phyloP scores from a whole-genome alignment of 2,329 filamentous ascomycete genomes.

The Penicillium hordei region DNA sequence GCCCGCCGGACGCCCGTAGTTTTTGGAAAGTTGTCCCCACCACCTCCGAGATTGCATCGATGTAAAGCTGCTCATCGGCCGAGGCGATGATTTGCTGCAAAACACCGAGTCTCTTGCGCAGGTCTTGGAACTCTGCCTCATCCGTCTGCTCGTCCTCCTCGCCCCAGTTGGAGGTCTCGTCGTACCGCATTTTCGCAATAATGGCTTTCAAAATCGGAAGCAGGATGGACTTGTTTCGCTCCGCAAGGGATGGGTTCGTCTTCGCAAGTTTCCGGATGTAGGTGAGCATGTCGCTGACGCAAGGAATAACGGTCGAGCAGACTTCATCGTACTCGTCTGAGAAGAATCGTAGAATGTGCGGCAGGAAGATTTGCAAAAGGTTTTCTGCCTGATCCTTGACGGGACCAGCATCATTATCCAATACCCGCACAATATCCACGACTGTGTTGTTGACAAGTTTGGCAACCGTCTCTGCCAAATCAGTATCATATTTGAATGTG shows the following conservation, averaged over 20 bases:
- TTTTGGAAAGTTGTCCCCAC: constrained; percentile 84
- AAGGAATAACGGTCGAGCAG: constrained; percentile 91
- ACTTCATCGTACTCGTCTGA: constrained; percentile 98
- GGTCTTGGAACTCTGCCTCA: constrained; percentile 94
- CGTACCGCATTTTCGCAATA: constrained; percentile 94
- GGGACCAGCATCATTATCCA: constrained; percentile 66
- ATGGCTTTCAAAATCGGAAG: constrained; percentile 87
- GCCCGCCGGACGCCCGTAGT: constrained; percentile 69
- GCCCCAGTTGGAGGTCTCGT: constrained; percentile 91
- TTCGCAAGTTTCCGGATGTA: constrained; percentile 80
- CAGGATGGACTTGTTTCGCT: constrained; percentile 77
- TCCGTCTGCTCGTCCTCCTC: constrained; percentile 93
- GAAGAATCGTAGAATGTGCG: constrained; percentile 88
- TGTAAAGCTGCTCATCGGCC: constrained; percentile 83
- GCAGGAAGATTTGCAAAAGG: constrained; percentile 75
- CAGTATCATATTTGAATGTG: constrained; percentile 87
- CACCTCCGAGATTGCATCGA: constrained; percentile 81
- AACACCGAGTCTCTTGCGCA: constrained; percentile 84
- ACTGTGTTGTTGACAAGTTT: constrained; percentile 92
- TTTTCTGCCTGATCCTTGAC: constrained; percentile 73
- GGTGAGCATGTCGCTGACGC: constrained; percentile 85
- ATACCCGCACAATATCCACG: constrained; percentile 79
- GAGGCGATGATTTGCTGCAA: constrained; percentile 90
- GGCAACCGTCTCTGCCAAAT: constrained; percentile 90
- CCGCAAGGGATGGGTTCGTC: constrained; percentile 61